phyloP scores from a whole-genome alignment of 2,329 filamentous ascomycete species.

The Trichoderma aggressivum region DNA sequence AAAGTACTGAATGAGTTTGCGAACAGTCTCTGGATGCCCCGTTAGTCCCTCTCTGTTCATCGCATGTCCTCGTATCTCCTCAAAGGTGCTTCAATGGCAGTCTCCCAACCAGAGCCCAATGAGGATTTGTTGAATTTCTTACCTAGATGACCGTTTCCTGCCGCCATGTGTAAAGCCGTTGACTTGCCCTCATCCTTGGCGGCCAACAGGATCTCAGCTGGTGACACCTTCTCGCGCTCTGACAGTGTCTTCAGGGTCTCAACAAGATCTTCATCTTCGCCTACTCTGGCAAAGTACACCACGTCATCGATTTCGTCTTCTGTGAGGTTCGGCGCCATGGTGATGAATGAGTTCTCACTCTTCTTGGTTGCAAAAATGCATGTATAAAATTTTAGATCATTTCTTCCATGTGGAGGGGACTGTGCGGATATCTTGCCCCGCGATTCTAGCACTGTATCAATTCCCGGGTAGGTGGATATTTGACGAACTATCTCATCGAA shows the following conservation, averaged over 20 bases:
- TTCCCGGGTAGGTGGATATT: background rate
- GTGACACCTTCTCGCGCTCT: slow-evolving; percentile 55
- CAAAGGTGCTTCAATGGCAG: no score
- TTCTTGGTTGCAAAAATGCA: slow-evolving; percentile 4
- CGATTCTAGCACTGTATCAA: slow-evolving; percentile 35
- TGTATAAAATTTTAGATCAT: slow-evolving; percentile 31
- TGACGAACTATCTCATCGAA: background rate
- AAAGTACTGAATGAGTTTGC: slow-evolving; percentile 42
- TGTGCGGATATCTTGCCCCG: slow-evolving; percentile 34
- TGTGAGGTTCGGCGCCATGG: slow-evolving; percentile 54
- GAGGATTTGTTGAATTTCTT: slow-evolving; percentile 26
- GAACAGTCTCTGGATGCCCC: slow-evolving; percentile 42
- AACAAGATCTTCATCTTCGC: slow-evolving; percentile 69
- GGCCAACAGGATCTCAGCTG: slow-evolving; percentile 63
- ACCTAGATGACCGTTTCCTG: slow-evolving; percentile 85
- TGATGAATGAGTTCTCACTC: slow-evolving; percentile 8
- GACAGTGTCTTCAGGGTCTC: slow-evolving; percentile 57
- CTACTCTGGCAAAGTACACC: slow-evolving; percentile 78
- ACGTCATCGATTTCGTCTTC: slow-evolving; percentile 89
- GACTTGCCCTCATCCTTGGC: slow-evolving; percentile 73
- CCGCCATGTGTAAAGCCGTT: slow-evolving; percentile 86
- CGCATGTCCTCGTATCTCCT: background rate
- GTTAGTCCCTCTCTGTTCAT: background rate
- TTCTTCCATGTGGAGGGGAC: slow-evolving; percentile 36
- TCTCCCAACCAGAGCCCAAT: background rate